Evolutionary conservation across 257 asterid genomes (phyloP).

Genomic region (Ligustrum vulgare): DNA sequence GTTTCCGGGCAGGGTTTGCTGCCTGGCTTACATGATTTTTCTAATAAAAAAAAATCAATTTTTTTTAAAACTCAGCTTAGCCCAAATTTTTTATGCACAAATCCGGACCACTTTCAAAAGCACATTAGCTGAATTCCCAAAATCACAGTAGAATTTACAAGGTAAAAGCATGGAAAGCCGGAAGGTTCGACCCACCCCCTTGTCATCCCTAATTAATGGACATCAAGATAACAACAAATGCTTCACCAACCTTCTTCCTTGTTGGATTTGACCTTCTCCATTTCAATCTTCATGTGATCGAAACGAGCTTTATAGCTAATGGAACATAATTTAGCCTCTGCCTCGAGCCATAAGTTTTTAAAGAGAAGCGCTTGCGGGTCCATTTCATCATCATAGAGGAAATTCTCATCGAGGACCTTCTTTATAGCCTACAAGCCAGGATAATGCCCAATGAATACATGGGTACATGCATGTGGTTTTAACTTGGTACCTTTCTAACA

Average conservation of each 20-base stretch:
- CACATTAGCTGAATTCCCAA: too few species aligned
- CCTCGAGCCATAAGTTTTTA: slow-evolving; percentile 90
- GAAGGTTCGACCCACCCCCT: too few species aligned
- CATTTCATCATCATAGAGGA: slow-evolving; percentile 49
- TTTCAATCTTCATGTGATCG: slow-evolving; percentile 63
- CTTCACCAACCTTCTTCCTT: slow-evolving; percentile 49
- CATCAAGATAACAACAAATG: background rate
- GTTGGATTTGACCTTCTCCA: slow-evolving; percentile 49
- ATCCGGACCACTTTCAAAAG: too few species aligned
- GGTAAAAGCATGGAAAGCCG: too few species aligned
- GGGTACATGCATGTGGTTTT: slow-evolving; percentile 30
- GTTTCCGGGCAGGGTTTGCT: too few species aligned
- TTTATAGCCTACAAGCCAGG: slow-evolving; percentile 61
- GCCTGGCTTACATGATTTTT: too few species aligned
- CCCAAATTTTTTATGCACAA: too few species aligned
- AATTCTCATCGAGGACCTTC: slow-evolving; percentile 76
- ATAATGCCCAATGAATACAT: background rate
- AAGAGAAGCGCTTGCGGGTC: slow-evolving; percentile 62
- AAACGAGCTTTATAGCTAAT: slow-evolving; percentile 73
- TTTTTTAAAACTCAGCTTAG: too few species aligned
- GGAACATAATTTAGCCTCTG: slow-evolving; percentile 89
- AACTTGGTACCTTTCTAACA: slow-evolving; percentile 24
- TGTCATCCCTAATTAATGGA: background rate
- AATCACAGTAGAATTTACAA: too few species aligned
- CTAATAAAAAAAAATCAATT: too few species aligned